Evolutionary conservation across 2,329 filamentous ascomycete genomes (phyloP), one percentile per base, ranked within the genome.

Genomic region (Nigrograna mackinnonii): DNA sequence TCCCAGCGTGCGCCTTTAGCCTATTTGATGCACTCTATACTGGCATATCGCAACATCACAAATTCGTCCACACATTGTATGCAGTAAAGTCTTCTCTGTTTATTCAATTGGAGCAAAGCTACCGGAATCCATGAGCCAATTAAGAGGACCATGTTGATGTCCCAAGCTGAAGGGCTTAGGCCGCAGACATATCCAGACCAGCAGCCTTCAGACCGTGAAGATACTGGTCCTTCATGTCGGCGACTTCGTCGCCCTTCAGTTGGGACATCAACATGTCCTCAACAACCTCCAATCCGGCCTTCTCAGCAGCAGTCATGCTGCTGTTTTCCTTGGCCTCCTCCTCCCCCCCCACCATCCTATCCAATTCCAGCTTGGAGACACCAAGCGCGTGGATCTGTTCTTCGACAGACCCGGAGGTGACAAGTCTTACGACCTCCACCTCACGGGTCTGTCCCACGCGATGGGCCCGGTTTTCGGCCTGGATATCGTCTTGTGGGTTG

Each of bases 401-500:
- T 68, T 99, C 94, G 20, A 99, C 89, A 0, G 92, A 95, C 43
- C 79, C 82, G 43, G 79, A 80, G 0, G 88, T 88, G 40, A 99
- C 86, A 1, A 99, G 78, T 21, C 91, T 79, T 30, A 96, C 84
- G 30, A 99, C 87, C 64, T 99, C 92, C 2, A 99, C 94, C 24
- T 92, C 87, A 13, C 89, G 79, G 21, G 82, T 91, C 74, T 99
- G 94, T 0, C 94, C 94, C 6, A 99, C 89, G 12, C 94, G 86
- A 70, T 99, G 94, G 0, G 94, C 94, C 14, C 94, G 85, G 67
- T 99, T 97, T 75, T 97, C 94, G 0, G 94, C 94, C 67, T 99
- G 94, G n/a, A 96, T 85, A 63, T 99, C 94, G 55, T 97, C 92
- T 64, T 99, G 94, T 0, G 94, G 94, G 57, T 99, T 99, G 73